phyloP scores from a whole-genome alignment of 1,284 basidiomycete species.

The Trichosporon ovoides region DNA sequence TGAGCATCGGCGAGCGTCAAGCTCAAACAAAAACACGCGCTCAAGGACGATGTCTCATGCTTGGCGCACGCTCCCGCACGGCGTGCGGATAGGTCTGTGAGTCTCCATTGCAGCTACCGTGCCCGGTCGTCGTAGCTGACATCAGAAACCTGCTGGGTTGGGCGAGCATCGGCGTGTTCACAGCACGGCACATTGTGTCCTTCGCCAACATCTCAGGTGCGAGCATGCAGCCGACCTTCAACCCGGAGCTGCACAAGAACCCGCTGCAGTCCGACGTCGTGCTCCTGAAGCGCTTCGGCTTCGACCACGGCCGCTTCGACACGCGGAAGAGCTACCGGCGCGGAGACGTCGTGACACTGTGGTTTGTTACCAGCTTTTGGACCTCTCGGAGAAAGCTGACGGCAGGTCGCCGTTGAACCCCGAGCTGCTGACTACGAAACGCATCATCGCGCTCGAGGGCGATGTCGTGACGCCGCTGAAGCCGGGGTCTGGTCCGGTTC shows the following conservation, averaged over 20 bases:
- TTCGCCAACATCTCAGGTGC: conserved; percentile 51
- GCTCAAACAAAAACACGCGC: too few species aligned
- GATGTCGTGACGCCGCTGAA: conserved; percentile 50
- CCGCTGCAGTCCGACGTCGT: conserved; percentile 51
- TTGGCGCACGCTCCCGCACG: neutral
- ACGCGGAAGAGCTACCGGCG: conserved; percentile 25
- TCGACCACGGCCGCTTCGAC: neutral
- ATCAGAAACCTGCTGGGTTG: conserved; percentile 44
- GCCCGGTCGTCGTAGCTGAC: neutral
- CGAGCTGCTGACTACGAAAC: conserved; percentile 52
- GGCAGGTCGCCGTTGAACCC: conserved; percentile 52
- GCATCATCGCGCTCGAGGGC: conserved; percentile 54
- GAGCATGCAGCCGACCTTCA: conserved; percentile 52
- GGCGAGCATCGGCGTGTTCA: conserved; percentile 52
- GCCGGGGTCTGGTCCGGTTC: conserved; percentile 42
- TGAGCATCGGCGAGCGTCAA: too few species aligned
- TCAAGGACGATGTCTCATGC: too few species aligned
- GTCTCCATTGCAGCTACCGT: too few species aligned
- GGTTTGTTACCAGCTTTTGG: too few species aligned
- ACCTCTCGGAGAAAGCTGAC: neutral
- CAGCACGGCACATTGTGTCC: conserved; percentile 50
- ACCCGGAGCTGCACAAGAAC: conserved; percentile 44
- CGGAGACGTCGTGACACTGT: conserved; percentile 54
- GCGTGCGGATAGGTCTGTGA: neutral
- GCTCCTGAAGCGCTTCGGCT: conserved; percentile 35